Evolutionary conservation across 139 green algal species (phyloP).

Genomic region (Micractinium sp.): DNA sequence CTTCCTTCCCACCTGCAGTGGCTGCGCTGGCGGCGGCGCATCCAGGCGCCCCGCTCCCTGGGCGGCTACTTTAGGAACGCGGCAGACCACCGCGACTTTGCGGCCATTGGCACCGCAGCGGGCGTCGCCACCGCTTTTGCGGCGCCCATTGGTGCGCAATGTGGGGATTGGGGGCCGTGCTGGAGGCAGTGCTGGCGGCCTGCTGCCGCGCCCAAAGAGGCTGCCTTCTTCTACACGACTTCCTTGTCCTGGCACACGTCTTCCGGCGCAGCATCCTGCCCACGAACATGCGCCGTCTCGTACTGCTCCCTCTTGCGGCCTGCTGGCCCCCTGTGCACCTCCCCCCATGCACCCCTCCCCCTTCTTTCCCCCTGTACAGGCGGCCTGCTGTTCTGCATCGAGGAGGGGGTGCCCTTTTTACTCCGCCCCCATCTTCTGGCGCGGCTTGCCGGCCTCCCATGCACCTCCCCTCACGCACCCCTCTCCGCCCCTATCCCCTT

Average conservation of each 20-base stretch:
- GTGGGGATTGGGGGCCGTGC: too few species aligned
- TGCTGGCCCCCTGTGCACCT: constrained; percentile 58
- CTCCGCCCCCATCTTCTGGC: constrained; percentile 67
- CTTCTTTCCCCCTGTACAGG: not conserved
- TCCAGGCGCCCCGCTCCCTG: constrained; percentile 46
- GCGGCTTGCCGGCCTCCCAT: constrained; percentile 68
- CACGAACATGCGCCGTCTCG: constrained; percentile 64
- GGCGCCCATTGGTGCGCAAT: constrained; percentile 62
- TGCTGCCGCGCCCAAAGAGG: too few species aligned
- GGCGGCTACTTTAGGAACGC: constrained; percentile 69
- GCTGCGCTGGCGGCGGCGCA: constrained; percentile 19
- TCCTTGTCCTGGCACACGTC: too few species aligned
- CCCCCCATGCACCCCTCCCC: not conserved
- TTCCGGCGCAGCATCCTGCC: too few species aligned
- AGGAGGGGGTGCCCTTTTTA: constrained; percentile 74
- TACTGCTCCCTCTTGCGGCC: constrained; percentile 64
- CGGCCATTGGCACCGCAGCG: constrained; percentile 70
- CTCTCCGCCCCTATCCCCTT: not conserved
- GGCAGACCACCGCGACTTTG: constrained; percentile 71
- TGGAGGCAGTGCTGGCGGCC: not conserved
- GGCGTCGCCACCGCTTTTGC: constrained; percentile 73
- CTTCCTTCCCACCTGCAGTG: not conserved
- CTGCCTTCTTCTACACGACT: too few species aligned
- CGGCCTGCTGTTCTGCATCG: constrained; percentile 74
- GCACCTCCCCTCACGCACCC: not conserved